These are phyloP conservation scores for Fagus sylvatica DNA, from an alignment of 306 rosid genomes.

Conservation along the genomic window DNA sequence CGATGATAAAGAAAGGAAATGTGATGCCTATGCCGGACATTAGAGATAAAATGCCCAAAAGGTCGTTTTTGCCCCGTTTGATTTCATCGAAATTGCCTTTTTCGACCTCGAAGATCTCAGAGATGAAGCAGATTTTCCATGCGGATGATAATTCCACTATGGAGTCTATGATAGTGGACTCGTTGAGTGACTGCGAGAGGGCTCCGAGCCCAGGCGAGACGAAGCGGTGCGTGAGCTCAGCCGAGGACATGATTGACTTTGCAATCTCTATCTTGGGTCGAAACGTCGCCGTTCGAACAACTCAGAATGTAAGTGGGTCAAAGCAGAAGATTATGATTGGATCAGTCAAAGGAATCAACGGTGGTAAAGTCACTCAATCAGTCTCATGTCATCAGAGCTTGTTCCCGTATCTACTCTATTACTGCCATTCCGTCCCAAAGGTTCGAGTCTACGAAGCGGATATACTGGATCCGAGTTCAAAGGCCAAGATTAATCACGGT, in stretches of 20 bases:
- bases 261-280: slow-evolving; percentile 82
- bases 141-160: slow-evolving; percentile 75
- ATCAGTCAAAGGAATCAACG: slow-evolving; percentile 62
- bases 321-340: slow-evolving; percentile 62
- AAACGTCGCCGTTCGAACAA: slow-evolving; percentile 59
- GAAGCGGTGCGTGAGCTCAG: slow-evolving; percentile 80
- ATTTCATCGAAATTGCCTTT: slow-evolving; percentile 81
- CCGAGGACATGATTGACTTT: slow-evolving; percentile 94
- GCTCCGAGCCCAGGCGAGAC: slow-evolving; percentile 73
- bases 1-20: slow-evolving; percentile 65
- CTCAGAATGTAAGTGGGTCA: slow-evolving; percentile 64
- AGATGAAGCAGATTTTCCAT: slow-evolving; percentile 62
- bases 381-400: slow-evolving; percentile 97
- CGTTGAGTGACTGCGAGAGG: slow-evolving; percentile 78
- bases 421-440: slow-evolving; percentile 93
- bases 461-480: slow-evolving; percentile 58
- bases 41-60: slow-evolving; percentile 80
- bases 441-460: slow-evolving; percentile 95
- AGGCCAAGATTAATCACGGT: slow-evolving; percentile 69
- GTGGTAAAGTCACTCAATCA: slow-evolving; percentile 76
- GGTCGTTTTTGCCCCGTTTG: slow-evolving; percentile 89
- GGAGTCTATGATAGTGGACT: slow-evolving; percentile 67
- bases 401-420: slow-evolving; percentile 83
- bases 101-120: slow-evolving; percentile 55
- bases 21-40: slow-evolving; percentile 91